Evolutionary conservation across 805 yeast species (phyloP).

Genomic region (Ogataea kodamae): DNA sequence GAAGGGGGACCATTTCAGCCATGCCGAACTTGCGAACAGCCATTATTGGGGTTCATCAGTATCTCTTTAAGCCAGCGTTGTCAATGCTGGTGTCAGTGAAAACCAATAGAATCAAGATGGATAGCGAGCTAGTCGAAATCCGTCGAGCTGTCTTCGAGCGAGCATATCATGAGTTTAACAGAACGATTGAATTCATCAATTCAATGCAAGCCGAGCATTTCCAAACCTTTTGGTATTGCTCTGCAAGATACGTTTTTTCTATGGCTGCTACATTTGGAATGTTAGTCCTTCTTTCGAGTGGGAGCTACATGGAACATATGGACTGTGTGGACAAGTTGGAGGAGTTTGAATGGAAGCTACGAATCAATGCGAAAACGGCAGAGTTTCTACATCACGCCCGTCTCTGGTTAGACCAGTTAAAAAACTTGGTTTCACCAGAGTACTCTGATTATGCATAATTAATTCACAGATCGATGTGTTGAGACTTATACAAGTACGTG

Average conservation of each 20-base stretch:
- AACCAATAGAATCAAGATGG: conserved; percentile 2
- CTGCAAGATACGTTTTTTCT: conserved; percentile 14
- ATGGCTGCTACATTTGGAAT: conserved; percentile 14
- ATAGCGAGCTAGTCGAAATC: conserved; percentile 11
- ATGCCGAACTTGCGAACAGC: conserved; percentile 17
- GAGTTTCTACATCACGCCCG: conserved; percentile 17
- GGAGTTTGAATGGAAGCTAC: conserved; percentile 19
- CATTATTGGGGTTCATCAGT: conserved; percentile 9
- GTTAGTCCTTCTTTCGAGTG: conserved; percentile 8
- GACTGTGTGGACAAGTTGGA: conserved; percentile 14
- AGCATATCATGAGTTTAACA: conserved; percentile 13
- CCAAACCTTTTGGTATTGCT: conserved; percentile 21
- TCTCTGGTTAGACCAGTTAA: conserved; percentile 18
- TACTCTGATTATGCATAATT: no score
- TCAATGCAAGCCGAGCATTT: conserved; percentile 20
- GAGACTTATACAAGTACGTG: no score
- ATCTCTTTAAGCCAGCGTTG: conserved; percentile 16
- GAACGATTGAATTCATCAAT: conserved; percentile 14
- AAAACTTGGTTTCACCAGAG: not conserved
- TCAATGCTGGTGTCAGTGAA: conserved; percentile 10
- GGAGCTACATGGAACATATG: conserved; percentile 4
- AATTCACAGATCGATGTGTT: no score
- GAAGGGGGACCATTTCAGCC: conserved; percentile 17
- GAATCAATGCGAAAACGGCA: conserved; percentile 18
- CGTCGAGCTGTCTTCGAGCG: conserved; percentile 11